These are phyloP conservation scores for Yamadazyma scolyti DNA, from an alignment of 805 yeast genomes.

Conservation along the genomic window DNA sequence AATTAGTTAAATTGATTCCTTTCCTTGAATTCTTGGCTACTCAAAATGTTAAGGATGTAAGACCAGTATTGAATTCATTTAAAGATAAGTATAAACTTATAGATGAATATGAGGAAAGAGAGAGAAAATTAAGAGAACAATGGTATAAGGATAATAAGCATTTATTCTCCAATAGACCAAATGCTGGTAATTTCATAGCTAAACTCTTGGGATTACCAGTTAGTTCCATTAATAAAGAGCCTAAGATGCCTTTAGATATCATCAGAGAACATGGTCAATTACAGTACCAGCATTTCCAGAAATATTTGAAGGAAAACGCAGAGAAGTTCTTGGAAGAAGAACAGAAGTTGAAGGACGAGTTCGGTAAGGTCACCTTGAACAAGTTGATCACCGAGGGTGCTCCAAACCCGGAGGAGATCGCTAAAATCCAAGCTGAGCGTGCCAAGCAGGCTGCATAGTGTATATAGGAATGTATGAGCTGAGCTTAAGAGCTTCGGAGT, in stretches of 20 bases:
- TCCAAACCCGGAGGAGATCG: conserved; percentile 68
- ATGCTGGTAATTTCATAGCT: conserved; percentile 52
- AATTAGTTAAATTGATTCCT: conserved; percentile 77
- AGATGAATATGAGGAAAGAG: conserved; percentile 79
- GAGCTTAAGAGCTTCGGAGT: no score
- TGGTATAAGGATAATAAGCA: conserved; percentile 54
- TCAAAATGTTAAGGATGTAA: conserved; percentile 79
- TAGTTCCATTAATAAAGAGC: conserved; percentile 42
- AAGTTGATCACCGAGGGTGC: conserved; percentile 81
- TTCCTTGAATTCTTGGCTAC: conserved; percentile 93
- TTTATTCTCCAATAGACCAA: conserved; percentile 32
- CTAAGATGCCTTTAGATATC: conserved; percentile 80
- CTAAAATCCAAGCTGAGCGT: conserved; percentile 38
- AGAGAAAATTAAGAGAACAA: conserved; percentile 65
- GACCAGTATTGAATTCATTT: conserved; percentile 79
- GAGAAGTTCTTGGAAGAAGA: conserved; percentile 79
- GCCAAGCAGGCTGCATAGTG: conserved; percentile 5
- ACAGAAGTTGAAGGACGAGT: conserved; percentile 75
- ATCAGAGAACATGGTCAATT: conserved; percentile 91
- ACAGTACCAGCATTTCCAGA: conserved; percentile 78
- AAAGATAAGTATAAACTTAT: conserved; percentile 63
- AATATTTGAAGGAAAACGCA: conserved; percentile 53
- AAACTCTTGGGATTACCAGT: conserved; percentile 61
- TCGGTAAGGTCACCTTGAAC: conserved; percentile 79
- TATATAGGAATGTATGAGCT: neutral